Evolutionary conservation across 2,329 filamentous ascomycete genomes (phyloP), one percentile per base, ranked within the genome.

Genomic region (Phoma sp.): DNA sequence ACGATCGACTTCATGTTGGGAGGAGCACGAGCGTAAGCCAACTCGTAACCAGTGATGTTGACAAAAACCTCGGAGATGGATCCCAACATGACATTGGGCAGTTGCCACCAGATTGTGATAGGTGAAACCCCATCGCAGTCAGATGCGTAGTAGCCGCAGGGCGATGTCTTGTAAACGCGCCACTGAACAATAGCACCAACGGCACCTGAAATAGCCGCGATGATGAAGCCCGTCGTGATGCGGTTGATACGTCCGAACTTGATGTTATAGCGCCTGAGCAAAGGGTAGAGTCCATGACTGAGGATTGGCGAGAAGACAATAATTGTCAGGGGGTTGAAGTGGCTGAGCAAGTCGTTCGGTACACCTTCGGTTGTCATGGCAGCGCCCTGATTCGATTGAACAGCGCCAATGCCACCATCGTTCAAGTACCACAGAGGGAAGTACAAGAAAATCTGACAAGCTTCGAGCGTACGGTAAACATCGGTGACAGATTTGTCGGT

Each of bases 171-270:
- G 72, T 83, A 83, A n/a, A 81, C 73, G 25, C 76, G 73, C 62
- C 74, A 74, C 57, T 82, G 78, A 2, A 81, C 66, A 21, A 81
- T 63, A 1, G 77, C 72, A 43, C 70, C 72, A 10, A 69, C 19
- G 15, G 24, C 54, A 36, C 81, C 78, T 37, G 77, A 78, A 15
- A 84, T 50, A 1, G 77, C 76, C 2, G 82, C 82, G 62, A 86
- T 64, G 38, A 73, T 64, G 53, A 85, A 78, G 31, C 83, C 83
- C 3, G 84, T 77, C 2, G 79, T 80, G 57, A 83, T 82, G 47
- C 80, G 80, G 35, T 72, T 77, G 50, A 83, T 76, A 13, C 78
- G 80, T 3, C 80, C 81, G 55, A 81, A 80, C 56, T 76, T 75
- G 56, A 83, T 77, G 41, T 74, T 74, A 32, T 68, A 47, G 31